Evolutionary conservation across 345 rosid species (phyloP).

Genomic region (Dipteronia sinensis): DNA sequence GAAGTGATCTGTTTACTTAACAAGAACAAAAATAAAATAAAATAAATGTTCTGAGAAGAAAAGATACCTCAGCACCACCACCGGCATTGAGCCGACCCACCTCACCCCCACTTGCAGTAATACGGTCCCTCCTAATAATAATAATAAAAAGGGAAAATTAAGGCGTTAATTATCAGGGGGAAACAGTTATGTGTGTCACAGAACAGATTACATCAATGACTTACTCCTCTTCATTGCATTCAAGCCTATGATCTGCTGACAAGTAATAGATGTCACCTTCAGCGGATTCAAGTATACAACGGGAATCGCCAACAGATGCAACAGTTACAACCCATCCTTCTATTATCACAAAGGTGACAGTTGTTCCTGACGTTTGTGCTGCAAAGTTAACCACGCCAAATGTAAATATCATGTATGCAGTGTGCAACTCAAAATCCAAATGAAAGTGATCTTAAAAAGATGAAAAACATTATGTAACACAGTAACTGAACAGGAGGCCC

Average conservation of each 20-base stretch:
- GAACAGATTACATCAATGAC: slow-evolving; percentile 28
- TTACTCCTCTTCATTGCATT: slow-evolving; percentile 92
- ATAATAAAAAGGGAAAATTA: neutral
- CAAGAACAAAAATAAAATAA: slow-evolving; percentile 6
- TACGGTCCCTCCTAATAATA: slow-evolving; percentile 73
- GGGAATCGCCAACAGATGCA: slow-evolving; percentile 99
- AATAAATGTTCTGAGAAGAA: slow-evolving; percentile 19
- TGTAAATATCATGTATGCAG: neutral
- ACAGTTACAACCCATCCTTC: slow-evolving; percentile 95
- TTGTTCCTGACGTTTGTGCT: slow-evolving; percentile 92
- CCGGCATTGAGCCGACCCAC: slow-evolving; percentile 97
- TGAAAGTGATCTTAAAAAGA: neutral
- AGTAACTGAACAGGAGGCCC: neutral
- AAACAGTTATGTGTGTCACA: slow-evolving; percentile 8
- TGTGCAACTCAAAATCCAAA: neutral
- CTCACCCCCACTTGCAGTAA: slow-evolving; percentile 98
- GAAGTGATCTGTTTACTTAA: neutral
- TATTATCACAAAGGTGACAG: slow-evolving; percentile 88
- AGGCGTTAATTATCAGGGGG: slow-evolving; percentile 17
- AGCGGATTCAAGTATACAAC: slow-evolving; percentile 93
- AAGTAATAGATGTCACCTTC: slow-evolving; percentile 87
- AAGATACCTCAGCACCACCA: slow-evolving; percentile 92
- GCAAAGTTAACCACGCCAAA: slow-evolving; percentile 25
- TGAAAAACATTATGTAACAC: neutral
- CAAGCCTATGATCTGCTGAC: slow-evolving; percentile 98